A percentile compares a stretch with the other conserved stretches of the same genome.
Conservation (phyloP, 768 basidiomycete species). For the Lentinula raphanica region DNA sequence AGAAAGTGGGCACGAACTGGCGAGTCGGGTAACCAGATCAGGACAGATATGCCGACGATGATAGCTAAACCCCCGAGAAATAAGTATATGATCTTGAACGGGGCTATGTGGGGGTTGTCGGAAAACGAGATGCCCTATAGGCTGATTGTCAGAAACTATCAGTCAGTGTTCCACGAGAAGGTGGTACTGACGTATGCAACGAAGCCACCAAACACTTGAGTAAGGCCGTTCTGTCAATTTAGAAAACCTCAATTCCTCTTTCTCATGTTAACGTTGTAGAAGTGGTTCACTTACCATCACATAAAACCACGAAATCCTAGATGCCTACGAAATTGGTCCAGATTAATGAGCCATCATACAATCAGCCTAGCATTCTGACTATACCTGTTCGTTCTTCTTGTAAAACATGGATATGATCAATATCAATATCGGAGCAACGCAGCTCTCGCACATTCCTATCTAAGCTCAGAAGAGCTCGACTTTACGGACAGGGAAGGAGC, state of each 20-base stretch:
- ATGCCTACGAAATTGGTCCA: slow-evolving; percentile 29
- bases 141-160: neutral
- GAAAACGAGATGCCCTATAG: slow-evolving; percentile 53
- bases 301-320: slow-evolving; percentile 61
- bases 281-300: slow-evolving; percentile 41
- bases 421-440: slow-evolving; percentile 59
- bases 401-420: slow-evolving; percentile 64
- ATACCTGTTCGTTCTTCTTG: slow-evolving; percentile 60
- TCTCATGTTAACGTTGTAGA: too few species aligned
- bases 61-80: slow-evolving; percentile 58
- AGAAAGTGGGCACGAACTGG: slow-evolving; percentile 56
- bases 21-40: slow-evolving; percentile 62
- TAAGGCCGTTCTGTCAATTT: slow-evolving; percentile 49
- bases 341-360: neutral
- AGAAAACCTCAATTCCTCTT: too few species aligned
- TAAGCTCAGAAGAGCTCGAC: neutral
- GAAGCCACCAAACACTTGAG: slow-evolving; percentile 57
- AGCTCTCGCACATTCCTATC: slow-evolving; percentile 62
- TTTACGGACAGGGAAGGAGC: slow-evolving; percentile 4
- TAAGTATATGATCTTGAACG: slow-evolving; percentile 60
- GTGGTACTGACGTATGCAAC: slow-evolving; percentile 46
- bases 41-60: slow-evolving; percentile 47
- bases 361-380: neutral
- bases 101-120: slow-evolving; percentile 38
- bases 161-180: neutral